phyloP scores from a whole-genome alignment of 345 rosid species.

The Bretschneidera sinensis region DNA sequence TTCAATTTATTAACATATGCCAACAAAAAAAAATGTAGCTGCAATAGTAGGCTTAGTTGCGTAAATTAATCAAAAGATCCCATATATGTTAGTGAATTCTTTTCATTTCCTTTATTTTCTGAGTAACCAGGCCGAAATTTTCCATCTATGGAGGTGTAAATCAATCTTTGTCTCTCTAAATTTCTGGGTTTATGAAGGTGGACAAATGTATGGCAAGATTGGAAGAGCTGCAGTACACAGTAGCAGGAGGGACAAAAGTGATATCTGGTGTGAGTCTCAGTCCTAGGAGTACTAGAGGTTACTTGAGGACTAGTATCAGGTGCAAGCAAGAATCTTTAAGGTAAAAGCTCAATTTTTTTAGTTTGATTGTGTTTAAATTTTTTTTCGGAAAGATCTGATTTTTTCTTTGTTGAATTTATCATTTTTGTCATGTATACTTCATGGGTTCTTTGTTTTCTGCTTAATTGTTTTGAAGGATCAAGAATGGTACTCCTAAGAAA shows the following conservation, averaged over 20 bases:
- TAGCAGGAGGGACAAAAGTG: conserved; percentile 79
- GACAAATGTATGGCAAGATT: conserved; percentile 91
- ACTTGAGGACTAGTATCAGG: conserved; percentile 80
- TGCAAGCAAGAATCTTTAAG: conserved; percentile 97
- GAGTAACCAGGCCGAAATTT: conserved; percentile 7
- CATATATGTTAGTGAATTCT: too few relatives aligned
- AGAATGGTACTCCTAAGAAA: conserved; percentile 44
- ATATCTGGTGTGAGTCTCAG: conserved; percentile 79
- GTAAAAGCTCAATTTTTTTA: conserved; percentile 40
- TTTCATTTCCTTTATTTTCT: too few relatives aligned
- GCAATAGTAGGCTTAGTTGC: too few relatives aligned
- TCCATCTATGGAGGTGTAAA: background rate
- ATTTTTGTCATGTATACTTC: background rate
- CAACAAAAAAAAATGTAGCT: too few relatives aligned
- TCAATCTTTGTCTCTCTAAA: background rate
- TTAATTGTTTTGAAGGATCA: conserved; percentile 51
- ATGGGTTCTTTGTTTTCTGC: conserved; percentile 6
- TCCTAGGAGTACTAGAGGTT: conserved; percentile 85
- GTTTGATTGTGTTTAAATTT: too few relatives aligned
- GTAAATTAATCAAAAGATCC: too few relatives aligned
- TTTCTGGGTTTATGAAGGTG: conserved; percentile 54
- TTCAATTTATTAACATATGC: too few relatives aligned
- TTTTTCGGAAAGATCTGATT: background rate
- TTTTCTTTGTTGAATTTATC: conserved; percentile 1
- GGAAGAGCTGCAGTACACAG: conserved; percentile 90